Conservation (phyloP, 208 protist genomes). For the Angomonas deanei region DNA sequence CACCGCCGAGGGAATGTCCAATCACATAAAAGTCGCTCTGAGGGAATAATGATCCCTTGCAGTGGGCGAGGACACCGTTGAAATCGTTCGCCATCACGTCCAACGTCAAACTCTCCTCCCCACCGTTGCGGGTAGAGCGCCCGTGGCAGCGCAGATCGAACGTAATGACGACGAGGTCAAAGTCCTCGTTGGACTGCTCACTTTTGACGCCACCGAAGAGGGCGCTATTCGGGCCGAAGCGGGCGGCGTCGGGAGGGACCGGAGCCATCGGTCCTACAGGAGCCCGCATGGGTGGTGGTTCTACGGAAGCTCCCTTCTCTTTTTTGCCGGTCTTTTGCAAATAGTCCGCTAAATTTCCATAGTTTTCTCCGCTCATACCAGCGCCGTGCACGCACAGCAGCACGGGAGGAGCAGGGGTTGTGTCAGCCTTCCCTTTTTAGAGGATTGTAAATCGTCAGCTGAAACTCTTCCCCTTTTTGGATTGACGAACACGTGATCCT, state of each 20-base stretch:
- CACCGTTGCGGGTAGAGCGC: conserved; percentile 51
- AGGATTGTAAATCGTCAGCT: conserved; percentile 39
- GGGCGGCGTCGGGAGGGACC: neutral
- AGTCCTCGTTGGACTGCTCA: conserved; percentile 13
- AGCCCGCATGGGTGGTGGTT: neutral
- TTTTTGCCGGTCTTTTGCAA: conserved; percentile 13
- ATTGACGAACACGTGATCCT: conserved; percentile 25
- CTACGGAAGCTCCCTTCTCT: neutral
- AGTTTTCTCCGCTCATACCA: conserved; percentile 78
- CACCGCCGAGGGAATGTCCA: conserved; percentile 87
- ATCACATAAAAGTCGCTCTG: conserved; percentile 50
- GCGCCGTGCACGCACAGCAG: conserved; percentile 89
- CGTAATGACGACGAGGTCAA: conserved; percentile 49
- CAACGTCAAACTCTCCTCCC: conserved; percentile 60
- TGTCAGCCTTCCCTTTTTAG: too few relatives aligned
- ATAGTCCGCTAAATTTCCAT: conserved; percentile 40
- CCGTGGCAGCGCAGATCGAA: conserved; percentile 90
- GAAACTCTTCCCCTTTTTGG: conserved; percentile 42
- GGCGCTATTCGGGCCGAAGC: neutral
- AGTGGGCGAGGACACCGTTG: conserved; percentile 28
- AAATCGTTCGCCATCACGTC: conserved; percentile 69
- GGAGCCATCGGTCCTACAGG: neutral
- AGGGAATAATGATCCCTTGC: conserved; percentile 35
- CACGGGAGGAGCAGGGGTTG: conserved; percentile 22
- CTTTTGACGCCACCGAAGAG: neutral